A percentile compares a stretch with the other conserved stretches of the same genome.
These are phyloP conservation scores for Cordyceps javanica DNA, from an alignment of 2,329 filamentous ascomycete species.

Conservation along the genomic window DNA sequence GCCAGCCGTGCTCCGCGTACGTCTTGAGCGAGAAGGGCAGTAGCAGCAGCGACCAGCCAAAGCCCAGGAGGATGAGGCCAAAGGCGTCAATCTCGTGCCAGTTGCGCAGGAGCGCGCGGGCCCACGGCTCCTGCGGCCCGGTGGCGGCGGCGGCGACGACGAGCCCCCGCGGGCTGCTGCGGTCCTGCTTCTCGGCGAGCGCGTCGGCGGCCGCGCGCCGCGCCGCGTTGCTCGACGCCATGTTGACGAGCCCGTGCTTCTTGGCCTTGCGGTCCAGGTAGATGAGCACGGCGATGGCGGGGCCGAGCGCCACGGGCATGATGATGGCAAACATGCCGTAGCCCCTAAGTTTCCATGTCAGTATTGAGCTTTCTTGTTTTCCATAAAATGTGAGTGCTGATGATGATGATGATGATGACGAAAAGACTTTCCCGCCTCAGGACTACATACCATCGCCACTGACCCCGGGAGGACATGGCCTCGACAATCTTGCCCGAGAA, in stretches of 20 bases:
- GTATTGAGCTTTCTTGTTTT: too few relatives aligned
- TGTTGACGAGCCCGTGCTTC: constrained; percentile 40
- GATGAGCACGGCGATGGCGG: constrained; percentile 49
- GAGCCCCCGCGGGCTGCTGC: constrained; percentile 16
- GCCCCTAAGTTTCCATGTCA: constrained; percentile 42
- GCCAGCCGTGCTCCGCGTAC: constrained; percentile 36
- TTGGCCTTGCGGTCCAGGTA: constrained; percentile 53
- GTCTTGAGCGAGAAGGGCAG: constrained; percentile 53
- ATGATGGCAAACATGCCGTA: constrained; percentile 60
- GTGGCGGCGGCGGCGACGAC: constrained; percentile 16
- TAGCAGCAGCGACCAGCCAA: constrained; percentile 52
- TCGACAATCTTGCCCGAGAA: constrained; percentile 35
- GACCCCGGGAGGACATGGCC: constrained; percentile 26
- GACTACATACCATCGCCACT: constrained; percentile 21
- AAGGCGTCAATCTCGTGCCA: constrained; percentile 49
- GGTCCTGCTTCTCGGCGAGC: constrained; percentile 15
- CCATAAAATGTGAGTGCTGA: too few relatives aligned
- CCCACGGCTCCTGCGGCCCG: constrained; percentile 18
- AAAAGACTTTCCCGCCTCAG: too few relatives aligned
- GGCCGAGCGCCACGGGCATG: constrained; percentile 49
- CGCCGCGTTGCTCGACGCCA: constrained; percentile 28
- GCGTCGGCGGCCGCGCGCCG: constrained; percentile 16
- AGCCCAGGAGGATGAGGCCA: constrained; percentile 52
- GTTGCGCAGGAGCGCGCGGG: constrained; percentile 28
- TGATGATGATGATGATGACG: too few relatives aligned